Percentiles rank a stretch among this genome's conserved stretches.
These are phyloP conservation scores for Dactylonectria estremocensis DNA, from an alignment of 2,329 filamentous ascomycete genomes.

Conservation along the genomic window DNA sequence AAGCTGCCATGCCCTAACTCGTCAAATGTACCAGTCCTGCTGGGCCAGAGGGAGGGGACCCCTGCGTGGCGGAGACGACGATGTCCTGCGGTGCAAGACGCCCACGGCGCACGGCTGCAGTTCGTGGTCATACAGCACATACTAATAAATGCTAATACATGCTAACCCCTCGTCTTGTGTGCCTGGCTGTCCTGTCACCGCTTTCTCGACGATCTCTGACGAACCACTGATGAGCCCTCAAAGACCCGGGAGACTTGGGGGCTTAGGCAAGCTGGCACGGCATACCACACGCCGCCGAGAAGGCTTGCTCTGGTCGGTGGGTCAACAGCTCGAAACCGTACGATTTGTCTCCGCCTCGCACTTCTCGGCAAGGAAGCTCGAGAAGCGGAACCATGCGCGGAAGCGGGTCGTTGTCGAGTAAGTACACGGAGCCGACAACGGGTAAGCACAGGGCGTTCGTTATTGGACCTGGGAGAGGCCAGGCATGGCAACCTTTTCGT, in stretches of 20 bases:
- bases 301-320: constrained; percentile 4
- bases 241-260: not conserved
- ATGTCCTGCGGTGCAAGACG: constrained; percentile 1
- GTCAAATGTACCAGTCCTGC: not conserved
- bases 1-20: constrained; percentile 9
- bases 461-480: constrained; percentile 10
- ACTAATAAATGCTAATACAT: constrained; percentile 12
- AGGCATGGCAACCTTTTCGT: constrained; percentile 4
- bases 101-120: constrained; percentile 31
- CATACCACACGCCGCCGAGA: constrained; percentile 2
- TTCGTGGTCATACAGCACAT: constrained; percentile 12
- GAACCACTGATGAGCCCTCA: not conserved
- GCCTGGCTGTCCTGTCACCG: constrained; percentile 8
- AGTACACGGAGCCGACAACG: constrained; percentile 17
- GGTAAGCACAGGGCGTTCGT: constrained; percentile 20
- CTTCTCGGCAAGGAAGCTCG: constrained; percentile 29
- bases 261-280: not conserved
- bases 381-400: constrained; percentile 13
- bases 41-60: constrained; percentile 18
- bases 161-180: not conserved
- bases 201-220: not conserved
- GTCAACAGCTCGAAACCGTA: constrained; percentile 29
- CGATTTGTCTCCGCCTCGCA: constrained; percentile 24
- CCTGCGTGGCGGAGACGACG: constrained; percentile 13
- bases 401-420: constrained; percentile 24